Evolutionary conservation across 1,139 yeast species (phyloP).

Genomic region (Magnusiomyces suaveolens): DNA sequence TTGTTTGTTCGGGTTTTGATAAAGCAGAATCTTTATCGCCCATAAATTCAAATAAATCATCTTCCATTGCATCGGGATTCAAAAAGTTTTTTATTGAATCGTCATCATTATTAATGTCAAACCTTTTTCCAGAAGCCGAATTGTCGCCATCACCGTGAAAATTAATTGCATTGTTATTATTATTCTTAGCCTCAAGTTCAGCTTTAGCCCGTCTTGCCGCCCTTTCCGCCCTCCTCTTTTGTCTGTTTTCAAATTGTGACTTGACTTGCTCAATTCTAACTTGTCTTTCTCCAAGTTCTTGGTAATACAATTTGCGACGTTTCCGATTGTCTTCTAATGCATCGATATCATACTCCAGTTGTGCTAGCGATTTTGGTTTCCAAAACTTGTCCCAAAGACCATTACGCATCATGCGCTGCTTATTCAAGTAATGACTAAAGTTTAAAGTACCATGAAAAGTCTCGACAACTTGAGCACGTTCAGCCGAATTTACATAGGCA

Average conservation of each 20-base stretch:
- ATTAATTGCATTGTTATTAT: background rate
- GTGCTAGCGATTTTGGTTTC: constrained; percentile 19
- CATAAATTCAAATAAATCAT: background rate
- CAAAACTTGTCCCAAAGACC: constrained; percentile 30
- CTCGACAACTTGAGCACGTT: constrained; percentile 20
- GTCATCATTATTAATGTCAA: background rate
- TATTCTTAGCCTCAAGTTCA: background rate
- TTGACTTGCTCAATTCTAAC: background rate
- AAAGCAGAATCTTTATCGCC: background rate
- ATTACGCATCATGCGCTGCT: constrained; percentile 24
- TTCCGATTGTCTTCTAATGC: constrained; percentile 13
- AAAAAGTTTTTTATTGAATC: background rate
- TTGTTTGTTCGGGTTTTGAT: background rate
- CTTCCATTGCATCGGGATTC: constrained; percentile 4
- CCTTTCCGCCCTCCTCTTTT: constrained; percentile 5
- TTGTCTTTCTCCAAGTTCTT: constrained; percentile 8
- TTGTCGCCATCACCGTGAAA: background rate
- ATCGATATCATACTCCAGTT: constrained; percentile 16
- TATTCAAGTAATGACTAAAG: constrained; percentile 26
- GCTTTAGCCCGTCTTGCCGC: background rate
- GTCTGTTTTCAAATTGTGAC: background rate
- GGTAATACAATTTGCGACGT: constrained; percentile 8
- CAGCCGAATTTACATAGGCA: constrained; percentile 11
- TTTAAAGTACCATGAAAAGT: constrained; percentile 26
- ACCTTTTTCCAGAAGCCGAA: background rate